Conservation (phyloP, 257 asterid genomes). For the Striga asiatica region DNA sequence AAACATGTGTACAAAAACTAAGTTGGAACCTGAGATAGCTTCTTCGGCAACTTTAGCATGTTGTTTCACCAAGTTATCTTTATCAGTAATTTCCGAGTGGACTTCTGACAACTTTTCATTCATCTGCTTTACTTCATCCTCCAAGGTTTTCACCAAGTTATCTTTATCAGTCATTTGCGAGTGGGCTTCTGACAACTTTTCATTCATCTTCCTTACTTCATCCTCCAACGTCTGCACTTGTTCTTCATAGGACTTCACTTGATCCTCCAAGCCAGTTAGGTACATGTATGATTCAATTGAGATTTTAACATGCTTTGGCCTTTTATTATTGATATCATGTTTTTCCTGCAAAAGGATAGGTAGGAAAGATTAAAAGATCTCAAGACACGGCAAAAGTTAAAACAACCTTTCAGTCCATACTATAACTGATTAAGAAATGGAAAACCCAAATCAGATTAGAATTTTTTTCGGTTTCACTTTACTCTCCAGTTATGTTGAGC, state of each 20-base stretch:
- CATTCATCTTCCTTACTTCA: slow-evolving; percentile 67
- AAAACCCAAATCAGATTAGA: neutral
- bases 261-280: slow-evolving; percentile 87
- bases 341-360: slow-evolving; percentile 26
- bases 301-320: slow-evolving; percentile 73
- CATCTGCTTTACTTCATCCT: slow-evolving; percentile 65
- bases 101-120: slow-evolving; percentile 74
- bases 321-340: slow-evolving; percentile 47
- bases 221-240: slow-evolving; percentile 62
- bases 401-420: neutral
- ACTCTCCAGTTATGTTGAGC: no score
- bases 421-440: neutral
- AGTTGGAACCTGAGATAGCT: slow-evolving; percentile 78
- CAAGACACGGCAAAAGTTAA: neutral
- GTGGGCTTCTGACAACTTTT: slow-evolving; percentile 63
- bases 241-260: slow-evolving; percentile 48
- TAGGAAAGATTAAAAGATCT: neutral
- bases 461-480: no score
- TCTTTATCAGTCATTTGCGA: slow-evolving; percentile 68
- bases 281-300: slow-evolving; percentile 72
- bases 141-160: slow-evolving; percentile 49
- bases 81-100: slow-evolving; percentile 51
- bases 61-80: slow-evolving; percentile 82
- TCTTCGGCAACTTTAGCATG: slow-evolving; percentile 98
- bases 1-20: neutral